Base-by-base conservation (phyloP, 306 rosid species). In the Dicorynia guianensis region DNA sequence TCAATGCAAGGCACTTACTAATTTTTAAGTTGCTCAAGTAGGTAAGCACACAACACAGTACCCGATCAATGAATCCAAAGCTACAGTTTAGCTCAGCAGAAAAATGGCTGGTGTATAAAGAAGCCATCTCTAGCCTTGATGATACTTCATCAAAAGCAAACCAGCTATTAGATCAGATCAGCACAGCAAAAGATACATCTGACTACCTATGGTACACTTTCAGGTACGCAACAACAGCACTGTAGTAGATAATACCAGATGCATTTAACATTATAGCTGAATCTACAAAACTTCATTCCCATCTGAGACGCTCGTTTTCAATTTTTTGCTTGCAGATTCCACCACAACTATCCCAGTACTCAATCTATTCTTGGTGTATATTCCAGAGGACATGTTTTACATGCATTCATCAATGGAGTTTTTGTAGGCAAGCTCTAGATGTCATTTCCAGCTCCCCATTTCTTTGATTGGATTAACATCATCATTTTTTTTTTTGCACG, bases 321-420 rank as follows among this genome's bases (percentile, higher is more conserved):
- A 77, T 63, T 57, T 73, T 76, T 62, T 42, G 63, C 46, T 47
- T 67, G 67, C 76, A 86, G 87, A 62, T 4, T 71, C 50, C 0
- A 44, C 19, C 44, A 15, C 20, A 59, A 71, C 13, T 56, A 68
- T 30, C 80, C 83, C 11, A 58, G 58, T 49, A 63, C 76, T 46
- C 71, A 67, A 58, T 79, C 87, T 47, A 63, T 35, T 39, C 90
- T 95, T 8, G 72, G 75, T 43, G 94, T 87, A 50, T 8, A 55
- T 54, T 87, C 96, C 67, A 70, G 19, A 5, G 91, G 96, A 38
- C 97, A 95, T 69, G 89, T 84, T 58, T 44, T 95, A 84, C 97
- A 87, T 68, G 83, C 87, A 3, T 90, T 87, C 64, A 63, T 89
- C 75, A 90, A 95, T 49, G 97, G 96, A 75, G 85, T 18, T 63